Evolutionary conservation across 2,329 filamentous ascomycete genomes (phyloP), one percentile per base, ranked within the genome.

Genomic region (Trematosphaeria pertusa): DNA sequence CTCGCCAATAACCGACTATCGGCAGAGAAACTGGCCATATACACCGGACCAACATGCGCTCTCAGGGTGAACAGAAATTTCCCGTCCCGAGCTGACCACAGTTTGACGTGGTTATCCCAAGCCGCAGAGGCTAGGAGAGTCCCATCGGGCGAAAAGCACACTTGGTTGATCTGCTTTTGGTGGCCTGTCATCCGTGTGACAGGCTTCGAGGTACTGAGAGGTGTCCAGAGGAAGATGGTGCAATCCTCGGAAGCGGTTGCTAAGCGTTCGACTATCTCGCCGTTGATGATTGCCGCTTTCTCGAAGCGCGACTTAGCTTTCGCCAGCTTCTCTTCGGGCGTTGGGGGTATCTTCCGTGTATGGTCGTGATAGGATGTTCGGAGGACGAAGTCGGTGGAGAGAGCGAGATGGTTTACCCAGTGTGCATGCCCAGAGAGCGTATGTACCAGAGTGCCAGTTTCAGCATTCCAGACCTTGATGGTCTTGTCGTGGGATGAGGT

Each of bases 171-270:
- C 67, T 93, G 89, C 75, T 97, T 97, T 70, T 97, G 91, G 65
- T 99, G 94, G 2, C 94, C 94, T n/a, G 91, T 75, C 74, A 97
- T 82, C 24, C 91, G 81, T n/a, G 89, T 88, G 3, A 97, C 78
- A 0, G 93, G 92, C 70, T 97, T 97, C 6, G 80, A 89, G 3
- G 87, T 86, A 24, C 56, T 68, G 8, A 86, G 80, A 0, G 92
- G 92, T 50, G 95, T 89, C 93, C 93, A 99, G 6, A 99, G 81
- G 69, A 91, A 96, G 82, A 99, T 93, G 5, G 92, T 96, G 71
- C 92, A 96, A 71, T 99, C 94, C 67, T 97, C 94, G 57, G 88
- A 93, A 2, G 93, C 94, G 7, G 91, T 95, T 2, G 96, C 89
- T 3, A 97, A 75, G 20, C 89, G 84, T 75, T 99, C 94, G 1